These are phyloP conservation scores for Cordyceps farinosa DNA, from an alignment of 2,329 filamentous ascomycete genomes.

Conservation along the genomic window DNA sequence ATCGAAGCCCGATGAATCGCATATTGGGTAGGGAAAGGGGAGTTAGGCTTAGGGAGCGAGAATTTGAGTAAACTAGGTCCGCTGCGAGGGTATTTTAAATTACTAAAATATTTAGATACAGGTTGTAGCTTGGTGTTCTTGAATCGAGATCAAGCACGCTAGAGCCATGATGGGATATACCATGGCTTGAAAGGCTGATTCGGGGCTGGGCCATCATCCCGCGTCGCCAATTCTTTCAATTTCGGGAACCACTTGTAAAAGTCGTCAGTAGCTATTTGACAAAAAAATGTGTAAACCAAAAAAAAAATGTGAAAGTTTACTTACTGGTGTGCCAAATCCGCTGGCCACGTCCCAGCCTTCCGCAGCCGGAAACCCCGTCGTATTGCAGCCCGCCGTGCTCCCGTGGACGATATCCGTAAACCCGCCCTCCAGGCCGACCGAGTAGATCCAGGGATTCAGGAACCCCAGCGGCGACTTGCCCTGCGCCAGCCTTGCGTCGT, in stretches of 20 bases:
- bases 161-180: conserved; percentile 12
- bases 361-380: conserved; percentile 3
- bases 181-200: not conserved
- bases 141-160: not conserved
- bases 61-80: no score
- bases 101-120: no score
- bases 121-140: no score
- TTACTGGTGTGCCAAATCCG: conserved; percentile 12
- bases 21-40: no score
- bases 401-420: conserved; percentile 11
- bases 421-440: conserved; percentile 15
- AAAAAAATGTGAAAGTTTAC: not conserved
- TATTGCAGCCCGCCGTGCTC: conserved; percentile 6
- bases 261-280: not conserved
- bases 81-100: no score
- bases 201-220: not conserved
- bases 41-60: no score
- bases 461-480: conserved; percentile 44
- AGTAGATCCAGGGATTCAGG: conserved; percentile 48
- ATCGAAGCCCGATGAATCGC: not conserved
- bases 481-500: conserved; percentile 47
- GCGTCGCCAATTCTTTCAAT: not conserved
- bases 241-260: conserved; percentile 12
- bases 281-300: not conserved
- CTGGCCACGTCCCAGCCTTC: conserved; percentile 12